A percentile compares a stretch with the other conserved stretches of the same genome.
These are phyloP conservation scores for Blepharisma stoltei DNA, from an alignment of 73 alveolate genomes.

Conservation along the genomic window DNA sequence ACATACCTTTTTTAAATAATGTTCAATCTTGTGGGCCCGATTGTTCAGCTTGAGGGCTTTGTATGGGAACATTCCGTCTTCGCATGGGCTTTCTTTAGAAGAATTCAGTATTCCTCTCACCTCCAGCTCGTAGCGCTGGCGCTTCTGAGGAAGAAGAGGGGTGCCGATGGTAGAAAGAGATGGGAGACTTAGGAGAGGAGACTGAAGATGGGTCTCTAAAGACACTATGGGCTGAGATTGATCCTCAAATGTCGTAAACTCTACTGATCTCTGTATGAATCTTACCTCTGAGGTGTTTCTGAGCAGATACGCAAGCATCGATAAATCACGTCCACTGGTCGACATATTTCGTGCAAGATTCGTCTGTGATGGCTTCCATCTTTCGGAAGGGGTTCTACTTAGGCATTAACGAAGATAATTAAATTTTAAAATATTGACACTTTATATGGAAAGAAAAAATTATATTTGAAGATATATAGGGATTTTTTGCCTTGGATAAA, in stretches of 20 bases:
- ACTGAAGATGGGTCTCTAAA: not conserved
- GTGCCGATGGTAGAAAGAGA: not conserved
- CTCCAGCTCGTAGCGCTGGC: not conserved
- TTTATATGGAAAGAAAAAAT: too few relatives aligned
- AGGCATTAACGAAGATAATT: too few relatives aligned
- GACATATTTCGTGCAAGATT: constrained; percentile 26
- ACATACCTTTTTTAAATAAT: constrained; percentile 14
- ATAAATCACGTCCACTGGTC: constrained; percentile 27
- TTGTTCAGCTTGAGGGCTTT: not conserved
- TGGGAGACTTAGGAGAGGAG: not conserved
- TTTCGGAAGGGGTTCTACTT: not conserved
- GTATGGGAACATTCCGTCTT: not conserved
- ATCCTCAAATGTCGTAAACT: constrained; percentile 13
- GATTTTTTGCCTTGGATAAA: too few relatives aligned
- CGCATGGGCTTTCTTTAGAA: not conserved
- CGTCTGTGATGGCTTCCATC: constrained; percentile 25
- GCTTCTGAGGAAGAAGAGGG: constrained; percentile 6
- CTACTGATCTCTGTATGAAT: constrained; percentile 16
- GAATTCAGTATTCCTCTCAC: not conserved
- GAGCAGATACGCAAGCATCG: constrained; percentile 12
- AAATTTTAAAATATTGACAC: too few relatives aligned
- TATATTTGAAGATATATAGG: too few relatives aligned
- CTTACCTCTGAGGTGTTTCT: constrained; percentile 26
- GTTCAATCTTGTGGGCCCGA: constrained; percentile 6
- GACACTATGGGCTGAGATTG: not conserved